These are phyloP conservation scores for Suhomyces faveliae DNA, from an alignment of 805 yeast species.

Conservation along the genomic window DNA sequence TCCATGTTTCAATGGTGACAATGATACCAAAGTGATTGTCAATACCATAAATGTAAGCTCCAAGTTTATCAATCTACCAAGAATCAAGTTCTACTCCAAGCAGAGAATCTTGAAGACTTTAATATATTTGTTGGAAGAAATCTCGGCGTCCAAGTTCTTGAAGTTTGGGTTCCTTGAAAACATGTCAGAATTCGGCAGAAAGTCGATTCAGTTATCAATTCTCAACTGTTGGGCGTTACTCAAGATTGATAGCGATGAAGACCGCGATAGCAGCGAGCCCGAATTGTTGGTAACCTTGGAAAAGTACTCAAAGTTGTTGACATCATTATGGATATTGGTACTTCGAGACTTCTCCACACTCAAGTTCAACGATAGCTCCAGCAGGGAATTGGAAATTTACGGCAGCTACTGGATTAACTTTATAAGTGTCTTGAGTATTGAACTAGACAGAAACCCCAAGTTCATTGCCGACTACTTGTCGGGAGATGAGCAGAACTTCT, in stretches of 20 bases:
- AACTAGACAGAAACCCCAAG: slow-evolving; percentile 51
- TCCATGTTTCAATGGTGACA: slow-evolving; percentile 77
- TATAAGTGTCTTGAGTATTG: slow-evolving; percentile 69
- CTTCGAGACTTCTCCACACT: slow-evolving; percentile 71
- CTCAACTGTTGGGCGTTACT: slow-evolving; percentile 75
- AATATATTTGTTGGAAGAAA: slow-evolving; percentile 63
- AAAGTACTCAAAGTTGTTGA: slow-evolving; percentile 57
- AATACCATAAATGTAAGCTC: slow-evolving; percentile 79
- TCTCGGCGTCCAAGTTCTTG: slow-evolving; percentile 40
- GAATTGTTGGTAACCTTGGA: slow-evolving; percentile 50
- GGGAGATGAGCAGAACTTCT: slow-evolving; percentile 61
- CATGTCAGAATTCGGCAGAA: slow-evolving; percentile 44
- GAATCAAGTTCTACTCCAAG: slow-evolving; percentile 44
- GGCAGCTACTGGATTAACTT: slow-evolving; percentile 72
- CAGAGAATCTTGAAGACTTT: slow-evolving; percentile 60
- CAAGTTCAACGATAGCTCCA: slow-evolving; percentile 48
- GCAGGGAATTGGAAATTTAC: slow-evolving; percentile 47
- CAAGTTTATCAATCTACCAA: slow-evolving; percentile 55
- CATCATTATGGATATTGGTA: slow-evolving; percentile 77
- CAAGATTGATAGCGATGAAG: slow-evolving; percentile 32
- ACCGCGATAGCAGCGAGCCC: slow-evolving; percentile 27
- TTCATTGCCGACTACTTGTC: slow-evolving; percentile 48
- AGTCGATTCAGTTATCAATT: slow-evolving; percentile 56
- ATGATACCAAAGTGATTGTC: slow-evolving; percentile 70
- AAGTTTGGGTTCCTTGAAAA: slow-evolving; percentile 56